These are phyloP conservation scores for Acanthamoeba lenticulata DNA, from an alignment of 208 protist species.

Conservation along the genomic window DNA sequence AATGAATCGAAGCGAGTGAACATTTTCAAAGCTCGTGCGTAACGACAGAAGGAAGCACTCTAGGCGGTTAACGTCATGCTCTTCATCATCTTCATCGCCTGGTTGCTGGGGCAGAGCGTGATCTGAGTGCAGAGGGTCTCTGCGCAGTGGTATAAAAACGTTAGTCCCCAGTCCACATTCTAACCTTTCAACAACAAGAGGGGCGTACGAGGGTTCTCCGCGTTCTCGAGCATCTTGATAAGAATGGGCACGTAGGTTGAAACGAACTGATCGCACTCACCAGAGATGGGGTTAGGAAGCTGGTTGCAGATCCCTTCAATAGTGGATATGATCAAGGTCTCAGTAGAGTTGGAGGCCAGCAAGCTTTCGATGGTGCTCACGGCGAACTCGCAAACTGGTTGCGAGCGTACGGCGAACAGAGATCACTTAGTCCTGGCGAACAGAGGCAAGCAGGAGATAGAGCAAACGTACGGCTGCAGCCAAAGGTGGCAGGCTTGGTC, in stretches of 20 bases:
- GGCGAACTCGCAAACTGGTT: slow-evolving; percentile 27
- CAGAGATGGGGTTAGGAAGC: neutral
- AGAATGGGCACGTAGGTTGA: neutral
- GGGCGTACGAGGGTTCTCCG: neutral
- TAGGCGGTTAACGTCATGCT: neutral
- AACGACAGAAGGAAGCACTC: no score
- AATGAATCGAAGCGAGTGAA: slow-evolving; percentile 60
- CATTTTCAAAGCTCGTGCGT: no score
- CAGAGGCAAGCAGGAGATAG: neutral
- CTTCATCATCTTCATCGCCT: neutral
- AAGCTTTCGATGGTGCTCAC: neutral
- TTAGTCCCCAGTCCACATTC: neutral
- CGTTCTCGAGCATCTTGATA: neutral
- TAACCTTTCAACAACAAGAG: neutral
- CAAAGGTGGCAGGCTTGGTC: neutral
- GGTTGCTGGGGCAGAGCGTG: neutral
- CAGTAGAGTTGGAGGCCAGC: neutral
- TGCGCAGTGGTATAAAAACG: neutral
- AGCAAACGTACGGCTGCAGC: neutral
- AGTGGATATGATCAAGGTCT: neutral
- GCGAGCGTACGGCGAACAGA: neutral
- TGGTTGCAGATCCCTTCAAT: neutral
- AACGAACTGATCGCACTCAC: neutral
- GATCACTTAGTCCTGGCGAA: neutral
- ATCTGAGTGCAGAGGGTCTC: slow-evolving; percentile 51